phyloP scores from a whole-genome alignment of 345 rosid genomes.

The Ailanthus altissimus region DNA sequence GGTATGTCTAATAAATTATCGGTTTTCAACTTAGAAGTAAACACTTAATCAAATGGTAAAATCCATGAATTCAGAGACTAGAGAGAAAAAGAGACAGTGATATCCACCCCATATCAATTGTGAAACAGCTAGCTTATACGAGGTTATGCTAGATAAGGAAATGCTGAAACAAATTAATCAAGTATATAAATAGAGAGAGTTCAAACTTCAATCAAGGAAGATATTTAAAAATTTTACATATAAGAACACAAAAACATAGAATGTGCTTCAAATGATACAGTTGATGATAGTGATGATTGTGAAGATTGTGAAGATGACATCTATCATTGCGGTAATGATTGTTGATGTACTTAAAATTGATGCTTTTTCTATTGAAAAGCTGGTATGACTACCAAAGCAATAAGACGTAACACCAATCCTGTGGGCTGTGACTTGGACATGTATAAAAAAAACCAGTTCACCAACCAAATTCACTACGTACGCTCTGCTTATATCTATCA shows the following conservation, averaged over 20 bases:
- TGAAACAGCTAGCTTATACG: background rate
- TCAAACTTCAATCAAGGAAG: background rate
- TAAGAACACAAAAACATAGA: too few relatives aligned
- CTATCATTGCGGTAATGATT: conserved; percentile 15
- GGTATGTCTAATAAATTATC: conserved; percentile 23
- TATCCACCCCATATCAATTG: background rate
- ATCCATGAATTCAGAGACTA: background rate
- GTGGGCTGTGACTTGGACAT: background rate
- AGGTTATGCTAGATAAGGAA: background rate
- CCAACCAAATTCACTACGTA: background rate
- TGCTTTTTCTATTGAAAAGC: background rate
- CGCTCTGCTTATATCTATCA: too few relatives aligned
- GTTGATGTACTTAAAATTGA: too few relatives aligned
- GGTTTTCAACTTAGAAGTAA: background rate
- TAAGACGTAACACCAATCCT: background rate
- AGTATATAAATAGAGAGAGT: background rate
- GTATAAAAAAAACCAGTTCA: too few relatives aligned
- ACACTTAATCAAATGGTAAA: background rate
- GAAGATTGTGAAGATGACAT: conserved; percentile 6
- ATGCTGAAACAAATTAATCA: background rate
- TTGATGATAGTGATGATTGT: background rate
- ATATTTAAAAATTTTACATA: background rate
- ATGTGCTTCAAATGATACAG: background rate
- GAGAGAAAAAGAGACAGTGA: background rate
- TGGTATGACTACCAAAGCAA: background rate